Evolutionary conservation across 2,329 filamentous ascomycete species (phyloP), one percentile per base, ranked within the genome.

Genomic region (Ophiostoma tasmaniense): DNA sequence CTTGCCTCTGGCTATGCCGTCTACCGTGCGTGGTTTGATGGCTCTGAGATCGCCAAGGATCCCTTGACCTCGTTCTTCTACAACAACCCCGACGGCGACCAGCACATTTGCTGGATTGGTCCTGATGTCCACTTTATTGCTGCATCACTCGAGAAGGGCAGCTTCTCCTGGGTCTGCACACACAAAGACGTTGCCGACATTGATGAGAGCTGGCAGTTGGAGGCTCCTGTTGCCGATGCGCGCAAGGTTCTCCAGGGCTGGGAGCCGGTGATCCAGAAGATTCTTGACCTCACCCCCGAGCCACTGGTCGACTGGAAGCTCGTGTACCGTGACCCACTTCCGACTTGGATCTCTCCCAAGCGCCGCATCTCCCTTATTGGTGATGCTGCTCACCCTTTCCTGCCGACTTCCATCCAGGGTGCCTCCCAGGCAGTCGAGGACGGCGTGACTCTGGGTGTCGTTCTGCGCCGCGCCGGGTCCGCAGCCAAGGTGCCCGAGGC

Each of bases 151-250:
- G n/a, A 22, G 4, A 84, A 85, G 74, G 78, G 79, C 45, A 83
- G 85, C 70, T 81, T 85, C 71, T 82, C 79, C 68, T 85, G 83
- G 83, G 84, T 84, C 13, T 81, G 82, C 71, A 85, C 83, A 59
- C 81, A 83, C 72, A 80, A 79, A 70, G 81, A 81, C 68, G 78
- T 80, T n/a, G 77, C 76, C 17, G 78, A 81, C 68, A 81, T 83
- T 67, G 77, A 81, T 68, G 79, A 83, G 73, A 80, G 78, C 64
- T 82, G 79, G 80, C 79, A 78, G 64, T 78, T 79, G 45, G 78
- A 78, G 5, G 78, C 78, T 1, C 78, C 79, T 37, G 74, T 79
- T 7, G 77, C 78, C 68, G 80, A 81, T 67, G 80, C 80, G 1
- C 74, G 80, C 42, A 76, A 76, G 30, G 75, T 81, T 1, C 73